phyloP scores from a whole-genome alignment of 768 basidiomycete genomes.

The Chalciporus piperatus region DNA sequence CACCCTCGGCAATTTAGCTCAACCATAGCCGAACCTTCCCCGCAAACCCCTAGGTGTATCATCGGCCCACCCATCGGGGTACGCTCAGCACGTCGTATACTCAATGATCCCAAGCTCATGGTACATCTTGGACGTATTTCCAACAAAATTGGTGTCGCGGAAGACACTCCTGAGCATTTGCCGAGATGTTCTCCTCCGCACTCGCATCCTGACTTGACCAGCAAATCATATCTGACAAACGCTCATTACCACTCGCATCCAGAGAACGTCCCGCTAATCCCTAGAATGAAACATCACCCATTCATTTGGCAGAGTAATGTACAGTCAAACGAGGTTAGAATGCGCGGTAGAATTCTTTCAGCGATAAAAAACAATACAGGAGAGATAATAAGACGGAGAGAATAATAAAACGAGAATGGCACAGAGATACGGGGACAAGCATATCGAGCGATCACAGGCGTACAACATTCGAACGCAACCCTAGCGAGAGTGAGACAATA shows the following conservation, averaged over 20 bases:
- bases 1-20: background rate
- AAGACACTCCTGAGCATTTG: background rate
- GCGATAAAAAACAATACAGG: slow-evolving; percentile 28
- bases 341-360: slow-evolving; percentile 5
- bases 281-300: background rate
- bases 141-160: background rate
- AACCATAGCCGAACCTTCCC: slow-evolving; percentile 1
- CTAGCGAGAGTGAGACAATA: slow-evolving; percentile 9
- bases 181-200: slow-evolving; percentile 4
- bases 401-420: slow-evolving; percentile 19
- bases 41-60: slow-evolving; percentile 7
- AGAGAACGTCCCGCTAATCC: too few relatives aligned
- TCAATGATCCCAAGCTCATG: background rate
- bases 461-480: slow-evolving; percentile 23
- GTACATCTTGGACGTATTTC: background rate
- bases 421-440: slow-evolving; percentile 15
- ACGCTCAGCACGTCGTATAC: background rate
- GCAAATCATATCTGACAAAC: background rate
- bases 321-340: background rate
- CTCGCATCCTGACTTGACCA: background rate
- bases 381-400: slow-evolving; percentile 25
- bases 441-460: slow-evolving; percentile 29
- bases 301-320: background rate
- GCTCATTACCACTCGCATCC: background rate
- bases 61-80: background rate